These are phyloP conservation scores for Jatropha podagrica DNA, from an alignment of 441 rosid genomes.

Conservation along the genomic window DNA sequence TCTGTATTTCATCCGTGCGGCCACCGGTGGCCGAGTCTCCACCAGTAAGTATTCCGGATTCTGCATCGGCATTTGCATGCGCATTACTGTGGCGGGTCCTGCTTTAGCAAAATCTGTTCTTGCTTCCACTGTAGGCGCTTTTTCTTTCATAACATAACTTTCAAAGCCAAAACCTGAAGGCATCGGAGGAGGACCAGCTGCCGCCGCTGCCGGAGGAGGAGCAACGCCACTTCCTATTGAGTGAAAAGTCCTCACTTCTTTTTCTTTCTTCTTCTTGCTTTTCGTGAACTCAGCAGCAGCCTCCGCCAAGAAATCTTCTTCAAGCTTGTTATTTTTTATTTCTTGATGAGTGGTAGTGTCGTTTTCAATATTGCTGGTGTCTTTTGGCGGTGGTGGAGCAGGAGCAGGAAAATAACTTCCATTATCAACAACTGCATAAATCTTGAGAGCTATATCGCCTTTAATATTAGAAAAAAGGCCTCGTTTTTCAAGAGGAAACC, in stretches of 20 bases:
- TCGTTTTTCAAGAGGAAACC: slow-evolving; percentile 79
- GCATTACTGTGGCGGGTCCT: slow-evolving; percentile 46
- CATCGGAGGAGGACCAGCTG: slow-evolving; percentile 34
- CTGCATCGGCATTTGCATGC: slow-evolving; percentile 63
- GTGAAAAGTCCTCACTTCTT: slow-evolving; percentile 59
- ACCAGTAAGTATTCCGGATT: slow-evolving; percentile 68
- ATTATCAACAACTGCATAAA: slow-evolving; percentile 41
- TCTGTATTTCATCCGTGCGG: slow-evolving; percentile 64
- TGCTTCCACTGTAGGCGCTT: slow-evolving; percentile 44
- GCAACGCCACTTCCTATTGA: slow-evolving; percentile 51
- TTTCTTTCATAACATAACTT: slow-evolving; percentile 29
- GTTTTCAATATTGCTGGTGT: slow-evolving; percentile 16
- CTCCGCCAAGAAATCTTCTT: slow-evolving; percentile 24
- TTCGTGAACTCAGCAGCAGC: slow-evolving; percentile 22
- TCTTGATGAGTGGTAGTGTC: slow-evolving; percentile 38
- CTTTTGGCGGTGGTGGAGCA: slow-evolving; percentile 5
- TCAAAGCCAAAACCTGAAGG: slow-evolving; percentile 25
- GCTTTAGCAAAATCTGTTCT: slow-evolving; percentile 72
- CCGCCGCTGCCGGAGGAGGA: slow-evolving; percentile 31
- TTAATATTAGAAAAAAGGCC: slow-evolving; percentile 67
- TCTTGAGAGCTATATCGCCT: slow-evolving; percentile 66
- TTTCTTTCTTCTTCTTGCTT: slow-evolving; percentile 46
- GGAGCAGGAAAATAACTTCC: slow-evolving; percentile 14
- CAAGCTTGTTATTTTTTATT: slow-evolving; percentile 31
- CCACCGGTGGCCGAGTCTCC: slow-evolving; percentile 82